Conservation (phyloP, 805 yeast species). For the Brettanomyces anomalus region DNA sequence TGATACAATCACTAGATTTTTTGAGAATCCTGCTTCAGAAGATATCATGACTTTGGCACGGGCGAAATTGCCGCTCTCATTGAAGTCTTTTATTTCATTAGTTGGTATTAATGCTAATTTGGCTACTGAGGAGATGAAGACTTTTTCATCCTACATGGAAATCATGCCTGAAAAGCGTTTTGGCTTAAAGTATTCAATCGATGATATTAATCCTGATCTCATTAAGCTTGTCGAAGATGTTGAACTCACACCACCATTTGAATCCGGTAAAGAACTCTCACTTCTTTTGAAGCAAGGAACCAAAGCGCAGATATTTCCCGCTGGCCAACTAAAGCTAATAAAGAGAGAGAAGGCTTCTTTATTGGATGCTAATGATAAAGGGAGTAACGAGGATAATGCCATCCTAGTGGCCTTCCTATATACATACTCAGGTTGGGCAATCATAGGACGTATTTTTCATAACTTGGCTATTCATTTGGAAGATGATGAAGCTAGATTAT, state of each 20-base stretch:
- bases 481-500: constrained; percentile 29
- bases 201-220: constrained; percentile 43
- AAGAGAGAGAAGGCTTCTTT: background rate
- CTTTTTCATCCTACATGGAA: constrained; percentile 55
- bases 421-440: constrained; percentile 79
- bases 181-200: constrained; percentile 33
- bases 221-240: constrained; percentile 32
- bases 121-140: constrained; percentile 54
- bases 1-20: constrained; percentile 35
- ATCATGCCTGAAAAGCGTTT: constrained; percentile 32
- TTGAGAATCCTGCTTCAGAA: constrained; percentile 33
- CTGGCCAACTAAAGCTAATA: constrained; percentile 3
- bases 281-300: constrained; percentile 44
- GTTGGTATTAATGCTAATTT: constrained; percentile 55
- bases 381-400: constrained; percentile 5
- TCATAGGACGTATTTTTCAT: constrained; percentile 70
- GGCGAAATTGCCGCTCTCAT: constrained; percentile 64
- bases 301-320: constrained; percentile 59
- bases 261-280: constrained; percentile 34
- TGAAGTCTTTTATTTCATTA: constrained; percentile 53
- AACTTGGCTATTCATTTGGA: constrained; percentile 39
- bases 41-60: constrained; percentile 44
- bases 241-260: constrained; percentile 44
- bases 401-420: constrained; percentile 56
- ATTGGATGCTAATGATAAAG: background rate